phyloP scores from a whole-genome alignment of 2,329 filamentous ascomycete genomes.

The Fusarium begoniae region DNA sequence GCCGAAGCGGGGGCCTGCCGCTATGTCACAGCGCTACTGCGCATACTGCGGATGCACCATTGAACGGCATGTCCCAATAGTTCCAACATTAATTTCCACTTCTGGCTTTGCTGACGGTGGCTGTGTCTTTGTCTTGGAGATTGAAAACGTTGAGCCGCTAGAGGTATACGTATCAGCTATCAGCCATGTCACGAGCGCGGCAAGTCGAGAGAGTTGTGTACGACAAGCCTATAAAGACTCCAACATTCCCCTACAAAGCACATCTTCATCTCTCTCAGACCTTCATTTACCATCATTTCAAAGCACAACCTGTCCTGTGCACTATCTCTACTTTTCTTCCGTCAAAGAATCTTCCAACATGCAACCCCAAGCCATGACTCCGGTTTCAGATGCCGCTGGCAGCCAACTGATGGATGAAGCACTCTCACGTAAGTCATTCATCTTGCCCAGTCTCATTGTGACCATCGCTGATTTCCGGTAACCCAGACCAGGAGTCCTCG shows the following conservation, averaged over 20 bases:
- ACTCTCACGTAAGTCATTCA: too few relatives aligned
- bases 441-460: too few relatives aligned
- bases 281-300: too few relatives aligned
- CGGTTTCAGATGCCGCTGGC: too few relatives aligned
- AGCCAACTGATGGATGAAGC: too few relatives aligned
- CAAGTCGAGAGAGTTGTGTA: background rate
- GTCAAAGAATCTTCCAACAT: too few relatives aligned
- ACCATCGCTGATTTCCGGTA: fast-evolving
- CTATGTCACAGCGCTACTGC: background rate
- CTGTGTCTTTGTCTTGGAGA: background rate
- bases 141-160: background rate
- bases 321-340: too few relatives aligned
- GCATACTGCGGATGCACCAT: background rate
- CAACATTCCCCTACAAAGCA: too few relatives aligned
- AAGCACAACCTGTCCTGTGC: too few relatives aligned
- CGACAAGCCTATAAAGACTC: background rate
- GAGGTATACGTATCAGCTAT: background rate
- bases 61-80: background rate
- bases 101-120: background rate
- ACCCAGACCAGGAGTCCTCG: too few relatives aligned
- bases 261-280: too few relatives aligned
- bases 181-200: background rate
- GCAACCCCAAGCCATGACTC: fast-evolving
- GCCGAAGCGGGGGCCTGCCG: background rate
- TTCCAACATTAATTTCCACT: background rate